These are phyloP conservation scores for Fusarium hostae DNA, from an alignment of 2,329 filamentous ascomycete species.

Conservation along the genomic window DNA sequence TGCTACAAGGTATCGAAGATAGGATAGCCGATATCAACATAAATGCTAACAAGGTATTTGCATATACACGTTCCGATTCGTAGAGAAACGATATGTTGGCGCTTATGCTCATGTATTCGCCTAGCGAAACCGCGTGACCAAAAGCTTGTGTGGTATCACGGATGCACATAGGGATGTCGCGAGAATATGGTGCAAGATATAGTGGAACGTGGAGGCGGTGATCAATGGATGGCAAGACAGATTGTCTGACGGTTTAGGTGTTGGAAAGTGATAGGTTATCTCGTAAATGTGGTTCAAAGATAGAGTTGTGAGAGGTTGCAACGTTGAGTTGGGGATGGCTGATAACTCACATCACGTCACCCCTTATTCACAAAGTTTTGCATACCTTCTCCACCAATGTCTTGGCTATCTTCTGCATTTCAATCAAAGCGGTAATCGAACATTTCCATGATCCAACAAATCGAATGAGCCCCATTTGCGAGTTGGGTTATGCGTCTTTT, in stretches of 20 bases:
- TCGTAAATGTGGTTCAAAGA: not conserved
- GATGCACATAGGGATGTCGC: not conserved
- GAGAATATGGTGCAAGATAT: not conserved
- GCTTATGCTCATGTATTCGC: not conserved
- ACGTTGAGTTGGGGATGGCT: not conserved
- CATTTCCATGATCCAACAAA: not conserved
- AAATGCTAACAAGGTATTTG: not conserved
- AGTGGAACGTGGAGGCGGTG: not conserved
- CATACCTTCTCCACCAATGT: conserved; percentile 3
- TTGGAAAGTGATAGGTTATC: not conserved
- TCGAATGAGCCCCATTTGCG: conserved; percentile 10
- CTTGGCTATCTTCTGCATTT: conserved; percentile 18
- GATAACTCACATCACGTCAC: not conserved
- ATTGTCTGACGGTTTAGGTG: no score
- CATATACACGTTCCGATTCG: not conserved
- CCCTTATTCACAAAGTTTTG: conserved; percentile 14
- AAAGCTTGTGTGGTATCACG: not conserved
- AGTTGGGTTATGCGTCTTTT: conserved; percentile 14
- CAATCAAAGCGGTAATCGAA: conserved; percentile 1
- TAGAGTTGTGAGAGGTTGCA: conserved; percentile 11
- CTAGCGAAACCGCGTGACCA: not conserved
- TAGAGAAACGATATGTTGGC: not conserved
- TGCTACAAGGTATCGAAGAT: conserved; percentile 5
- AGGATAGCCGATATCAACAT: not conserved
- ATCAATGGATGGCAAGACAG: not conserved